phyloP scores from a whole-genome alignment of 2,329 filamentous ascomycete species.

The Alternaria brassicae region DNA sequence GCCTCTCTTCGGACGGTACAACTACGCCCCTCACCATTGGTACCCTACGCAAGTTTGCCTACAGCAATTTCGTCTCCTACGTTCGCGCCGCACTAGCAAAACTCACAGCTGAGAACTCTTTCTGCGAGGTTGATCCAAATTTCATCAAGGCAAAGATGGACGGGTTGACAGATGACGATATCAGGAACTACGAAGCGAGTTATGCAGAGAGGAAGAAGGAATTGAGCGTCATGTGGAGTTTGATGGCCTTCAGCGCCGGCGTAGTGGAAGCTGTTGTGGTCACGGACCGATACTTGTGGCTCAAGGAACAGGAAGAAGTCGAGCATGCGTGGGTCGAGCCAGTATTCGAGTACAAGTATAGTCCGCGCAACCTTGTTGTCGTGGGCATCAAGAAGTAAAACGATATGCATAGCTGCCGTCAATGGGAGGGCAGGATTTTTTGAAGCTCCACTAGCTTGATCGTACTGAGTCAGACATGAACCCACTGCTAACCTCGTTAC shows the following conservation, averaged over 20 bases:
- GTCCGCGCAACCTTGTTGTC: conserved; percentile 89
- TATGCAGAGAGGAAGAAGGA: conserved; percentile 78
- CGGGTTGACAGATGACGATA: conserved; percentile 75
- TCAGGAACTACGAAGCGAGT: conserved; percentile 70
- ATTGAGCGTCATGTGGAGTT: conserved; percentile 84
- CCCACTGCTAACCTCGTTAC: not conserved
- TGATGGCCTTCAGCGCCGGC: conserved; percentile 95
- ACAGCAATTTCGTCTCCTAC: conserved; percentile 76
- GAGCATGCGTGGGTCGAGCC: conserved; percentile 88
- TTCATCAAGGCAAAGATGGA: conserved; percentile 71
- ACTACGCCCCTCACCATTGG: conserved; percentile 87
- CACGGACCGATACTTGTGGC: conserved; percentile 85
- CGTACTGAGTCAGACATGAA: not conserved
- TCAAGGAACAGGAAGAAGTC: conserved; percentile 76
- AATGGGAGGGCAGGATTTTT: not conserved
- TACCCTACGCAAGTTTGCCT: conserved; percentile 80
- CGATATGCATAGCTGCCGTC: not conserved
- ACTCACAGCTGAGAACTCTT: conserved; percentile 55
- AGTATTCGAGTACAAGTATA: conserved; percentile 86
- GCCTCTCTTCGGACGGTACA: conserved; percentile 56
- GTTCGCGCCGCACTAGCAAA: conserved; percentile 82
- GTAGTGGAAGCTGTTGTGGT: conserved; percentile 92
- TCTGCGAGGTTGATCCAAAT: conserved; percentile 44
- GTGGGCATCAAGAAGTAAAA: conserved; percentile 78
- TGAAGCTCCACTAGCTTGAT: not conserved